These are phyloP conservation scores for Talaromyces sp. DNA, from an alignment of 2,329 filamentous ascomycete species.

Conservation along the genomic window DNA sequence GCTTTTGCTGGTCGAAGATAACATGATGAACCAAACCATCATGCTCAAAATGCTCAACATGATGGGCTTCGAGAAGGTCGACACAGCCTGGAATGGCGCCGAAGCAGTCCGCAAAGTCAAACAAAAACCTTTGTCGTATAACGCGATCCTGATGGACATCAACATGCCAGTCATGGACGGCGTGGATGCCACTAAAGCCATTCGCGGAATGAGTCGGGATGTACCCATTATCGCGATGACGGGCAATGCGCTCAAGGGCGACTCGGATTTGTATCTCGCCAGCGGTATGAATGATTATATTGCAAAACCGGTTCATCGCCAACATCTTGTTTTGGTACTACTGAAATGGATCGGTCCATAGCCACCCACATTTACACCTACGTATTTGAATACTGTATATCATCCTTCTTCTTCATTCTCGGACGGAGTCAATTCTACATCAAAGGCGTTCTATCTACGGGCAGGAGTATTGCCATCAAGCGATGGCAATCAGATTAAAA, in stretches of 20 bases:
- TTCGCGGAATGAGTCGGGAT: slow-evolving; percentile 40
- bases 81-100: slow-evolving; percentile 45
- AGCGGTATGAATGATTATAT: slow-evolving; percentile 59
- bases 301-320: slow-evolving; percentile 55
- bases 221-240: slow-evolving; percentile 57
- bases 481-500: background rate
- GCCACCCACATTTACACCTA: background rate
- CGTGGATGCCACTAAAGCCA: slow-evolving; percentile 44
- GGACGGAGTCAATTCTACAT: background rate
- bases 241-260: slow-evolving; percentile 57
- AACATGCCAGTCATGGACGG: slow-evolving; percentile 51
- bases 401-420: background rate
- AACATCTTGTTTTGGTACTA: slow-evolving; percentile 47
- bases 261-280: slow-evolving; percentile 54
- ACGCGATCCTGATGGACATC: slow-evolving; percentile 50
- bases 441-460: background rate
- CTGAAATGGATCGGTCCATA: slow-evolving; percentile 38
- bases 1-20: slow-evolving; percentile 44
- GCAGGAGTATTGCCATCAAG: background rate
- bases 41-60: slow-evolving; percentile 40
- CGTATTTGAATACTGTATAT: slow-evolving; percentile 6
- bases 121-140: slow-evolving; percentile 44
- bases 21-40: slow-evolving; percentile 45
- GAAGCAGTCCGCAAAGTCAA: slow-evolving; percentile 47
- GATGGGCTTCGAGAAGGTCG: slow-evolving; percentile 45